Evolutionary conservation across 2,329 filamentous ascomycete genomes (phyloP).

Genomic region (Lojkania enalia): DNA sequence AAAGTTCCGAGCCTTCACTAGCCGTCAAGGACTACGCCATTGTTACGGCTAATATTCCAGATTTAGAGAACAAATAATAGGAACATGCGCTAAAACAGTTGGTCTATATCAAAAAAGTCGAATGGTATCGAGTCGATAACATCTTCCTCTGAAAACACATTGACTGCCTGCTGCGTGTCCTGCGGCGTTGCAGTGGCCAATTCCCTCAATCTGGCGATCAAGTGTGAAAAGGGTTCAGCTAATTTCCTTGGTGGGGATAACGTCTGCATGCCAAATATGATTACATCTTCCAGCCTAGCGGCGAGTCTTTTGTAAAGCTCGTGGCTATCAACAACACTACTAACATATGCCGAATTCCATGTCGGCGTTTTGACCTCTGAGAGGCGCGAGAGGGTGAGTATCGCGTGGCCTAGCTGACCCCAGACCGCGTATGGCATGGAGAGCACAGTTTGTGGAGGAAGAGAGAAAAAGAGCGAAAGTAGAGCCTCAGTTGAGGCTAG

Average conservation of each 20-base stretch:
- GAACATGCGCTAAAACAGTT: too few species aligned
- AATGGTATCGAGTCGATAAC: too few species aligned
- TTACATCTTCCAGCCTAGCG: not conserved
- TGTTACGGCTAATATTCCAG: too few species aligned
- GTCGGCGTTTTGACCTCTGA: conserved; percentile 6
- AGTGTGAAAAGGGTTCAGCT: too few species aligned
- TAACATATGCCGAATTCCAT: conserved; percentile 6
- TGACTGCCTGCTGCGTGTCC: too few species aligned
- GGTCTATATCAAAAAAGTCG: too few species aligned
- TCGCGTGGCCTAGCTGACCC: conserved; percentile 8
- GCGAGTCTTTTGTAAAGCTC: not conserved
- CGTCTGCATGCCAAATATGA: not conserved
- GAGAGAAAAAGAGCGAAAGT: conserved; percentile 5
- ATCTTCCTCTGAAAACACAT: too few species aligned
- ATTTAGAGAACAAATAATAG: too few species aligned
- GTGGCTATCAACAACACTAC: not conserved
- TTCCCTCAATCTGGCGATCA: too few species aligned
- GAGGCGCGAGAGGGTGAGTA: conserved; percentile 11
- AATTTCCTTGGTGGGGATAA: not conserved
- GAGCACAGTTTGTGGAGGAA: conserved; percentile 3
- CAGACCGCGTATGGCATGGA: conserved; percentile 12
- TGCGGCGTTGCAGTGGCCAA: too few species aligned
- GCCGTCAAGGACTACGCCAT: too few species aligned
- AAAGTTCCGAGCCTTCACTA: too few species aligned
- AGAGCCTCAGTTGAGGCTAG: conserved; percentile 7